Conservation (phyloP, 352 stramenopile genomes). For the Aphanomyces invadans region DNA sequence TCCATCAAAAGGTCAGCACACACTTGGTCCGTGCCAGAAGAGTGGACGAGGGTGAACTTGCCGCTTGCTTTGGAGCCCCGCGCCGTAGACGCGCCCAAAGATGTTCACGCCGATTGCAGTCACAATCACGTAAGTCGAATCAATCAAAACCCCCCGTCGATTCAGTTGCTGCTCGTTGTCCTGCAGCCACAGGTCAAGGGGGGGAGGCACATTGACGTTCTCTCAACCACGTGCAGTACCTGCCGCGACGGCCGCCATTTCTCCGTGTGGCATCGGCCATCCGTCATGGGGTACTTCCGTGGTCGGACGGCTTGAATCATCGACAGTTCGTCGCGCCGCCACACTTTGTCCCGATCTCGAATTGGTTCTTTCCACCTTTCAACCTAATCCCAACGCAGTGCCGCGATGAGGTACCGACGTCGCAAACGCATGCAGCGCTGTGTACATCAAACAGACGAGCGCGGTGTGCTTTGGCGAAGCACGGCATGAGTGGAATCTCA, state of each 20-base stretch:
- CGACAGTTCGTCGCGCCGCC: constrained; percentile 43
- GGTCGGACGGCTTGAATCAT: constrained; percentile 29
- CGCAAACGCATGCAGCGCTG: not conserved
- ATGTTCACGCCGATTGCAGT: constrained; percentile 51
- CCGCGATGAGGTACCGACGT: constrained; percentile 22
- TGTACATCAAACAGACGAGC: constrained; percentile 16
- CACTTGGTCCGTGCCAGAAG: too few species aligned
- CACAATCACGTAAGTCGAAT: constrained; percentile 50
- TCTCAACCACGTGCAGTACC: not conserved
- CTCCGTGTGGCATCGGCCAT: constrained; percentile 29
- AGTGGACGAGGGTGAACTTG: not conserved
- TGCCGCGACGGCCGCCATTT: constrained; percentile 36
- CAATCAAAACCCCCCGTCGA: constrained; percentile 46
- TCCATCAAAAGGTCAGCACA: not conserved
- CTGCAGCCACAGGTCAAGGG: too few species aligned
- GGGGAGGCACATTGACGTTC: too few species aligned
- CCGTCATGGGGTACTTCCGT: constrained; percentile 35
- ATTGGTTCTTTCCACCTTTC: constrained; percentile 52
- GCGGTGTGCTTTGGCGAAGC: constrained; percentile 45
- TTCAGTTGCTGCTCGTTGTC: constrained; percentile 36
- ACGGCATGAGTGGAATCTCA: constrained; percentile 68
- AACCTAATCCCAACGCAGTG: not conserved
- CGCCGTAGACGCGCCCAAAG: constrained; percentile 45
- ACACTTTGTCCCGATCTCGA: constrained; percentile 52
- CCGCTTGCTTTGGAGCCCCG: constrained; percentile 33